phyloP scores from a whole-genome alignment of 2,329 filamentous ascomycete species.

The Tolypocladium tundrense region DNA sequence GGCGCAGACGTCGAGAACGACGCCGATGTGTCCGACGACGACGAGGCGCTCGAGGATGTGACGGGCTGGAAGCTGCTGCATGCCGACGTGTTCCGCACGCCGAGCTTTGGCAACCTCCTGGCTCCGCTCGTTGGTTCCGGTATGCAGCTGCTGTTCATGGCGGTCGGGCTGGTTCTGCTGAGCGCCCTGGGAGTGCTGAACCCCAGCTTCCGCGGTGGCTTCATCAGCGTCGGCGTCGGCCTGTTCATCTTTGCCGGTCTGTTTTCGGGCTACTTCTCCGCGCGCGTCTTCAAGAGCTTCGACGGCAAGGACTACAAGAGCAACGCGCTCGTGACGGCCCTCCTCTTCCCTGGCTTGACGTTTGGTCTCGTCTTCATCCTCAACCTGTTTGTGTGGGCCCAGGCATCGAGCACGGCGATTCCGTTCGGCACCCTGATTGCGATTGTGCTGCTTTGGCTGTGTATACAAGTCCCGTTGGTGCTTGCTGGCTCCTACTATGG shows the following conservation, averaged over 20 bases:
- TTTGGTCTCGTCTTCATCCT: constrained; percentile 69
- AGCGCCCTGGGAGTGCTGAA: constrained; percentile 72
- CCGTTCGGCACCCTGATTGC: constrained; percentile 70
- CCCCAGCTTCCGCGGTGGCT: constrained; percentile 81
- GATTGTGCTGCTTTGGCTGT: constrained; percentile 68
- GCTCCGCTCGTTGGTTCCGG: constrained; percentile 77
- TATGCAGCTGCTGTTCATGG: constrained; percentile 79
- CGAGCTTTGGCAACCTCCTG: constrained; percentile 58
- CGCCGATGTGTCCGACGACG: constrained; percentile 41
- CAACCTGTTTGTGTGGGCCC: constrained; percentile 84
- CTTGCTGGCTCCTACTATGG: constrained; percentile 73
- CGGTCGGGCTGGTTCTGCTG: constrained; percentile 58
- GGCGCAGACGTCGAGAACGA: constrained; percentile 41
- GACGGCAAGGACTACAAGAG: constrained; percentile 63
- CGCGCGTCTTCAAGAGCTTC: constrained; percentile 73
- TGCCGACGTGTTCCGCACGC: constrained; percentile 76
- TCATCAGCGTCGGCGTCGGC: constrained; percentile 73
- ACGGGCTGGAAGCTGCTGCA: constrained; percentile 85
- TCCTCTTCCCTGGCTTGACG: constrained; percentile 67
- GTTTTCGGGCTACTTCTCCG: constrained; percentile 83
- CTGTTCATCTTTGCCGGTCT: constrained; percentile 75
- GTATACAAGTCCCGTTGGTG: constrained; percentile 77
- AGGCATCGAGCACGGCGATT: constrained; percentile 78
- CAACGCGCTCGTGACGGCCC: constrained; percentile 68
- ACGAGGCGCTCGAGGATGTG: constrained; percentile 60